A percentile compares a stretch with the other conserved stretches of the same genome.
Evolutionary conservation across 208 protist species (phyloP).

Genomic region (Leishmania major): DNA sequence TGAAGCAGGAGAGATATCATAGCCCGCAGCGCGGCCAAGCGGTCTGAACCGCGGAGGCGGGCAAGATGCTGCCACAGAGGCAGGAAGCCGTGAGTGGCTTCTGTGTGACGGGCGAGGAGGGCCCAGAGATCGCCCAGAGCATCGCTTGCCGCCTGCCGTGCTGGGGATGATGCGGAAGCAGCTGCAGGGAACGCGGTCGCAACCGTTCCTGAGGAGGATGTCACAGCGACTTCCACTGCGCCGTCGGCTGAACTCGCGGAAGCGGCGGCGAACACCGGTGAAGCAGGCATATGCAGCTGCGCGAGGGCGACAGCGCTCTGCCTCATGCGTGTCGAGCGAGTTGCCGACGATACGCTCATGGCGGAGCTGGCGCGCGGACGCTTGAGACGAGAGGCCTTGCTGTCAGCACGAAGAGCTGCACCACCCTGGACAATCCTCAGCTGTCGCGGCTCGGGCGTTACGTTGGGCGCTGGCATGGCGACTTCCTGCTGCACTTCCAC

Average conservation of each 20-base stretch:
- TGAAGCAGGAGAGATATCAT: slow-evolving; percentile 23
- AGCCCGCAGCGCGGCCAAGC: slow-evolving; percentile 8
- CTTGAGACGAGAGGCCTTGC: background rate
- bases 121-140: slow-evolving; percentile 15
- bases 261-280: slow-evolving; percentile 13
- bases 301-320: background rate
- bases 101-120: slow-evolving; percentile 19
- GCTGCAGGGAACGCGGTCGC: background rate
- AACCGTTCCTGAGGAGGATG: background rate
- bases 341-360: background rate
- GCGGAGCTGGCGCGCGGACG: slow-evolving; percentile 5
- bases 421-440: slow-evolving; percentile 25
- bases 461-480: background rate
- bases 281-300: slow-evolving; percentile 16
- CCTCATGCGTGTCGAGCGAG: background rate
- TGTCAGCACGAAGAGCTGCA: slow-evolving; percentile 17
- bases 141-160: background rate
- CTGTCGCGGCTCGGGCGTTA: slow-evolving; percentile 8
- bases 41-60: slow-evolving; percentile 12
- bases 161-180: background rate
- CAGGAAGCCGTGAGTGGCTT: slow-evolving; percentile 17
- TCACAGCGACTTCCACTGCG: background rate
- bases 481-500: background rate
- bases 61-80: slow-evolving; percentile 31
- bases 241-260: background rate